Evolutionary conservation across 176 grass and related monocot species (phyloP).

Genomic region (Cenchrus purpureus): DNA sequence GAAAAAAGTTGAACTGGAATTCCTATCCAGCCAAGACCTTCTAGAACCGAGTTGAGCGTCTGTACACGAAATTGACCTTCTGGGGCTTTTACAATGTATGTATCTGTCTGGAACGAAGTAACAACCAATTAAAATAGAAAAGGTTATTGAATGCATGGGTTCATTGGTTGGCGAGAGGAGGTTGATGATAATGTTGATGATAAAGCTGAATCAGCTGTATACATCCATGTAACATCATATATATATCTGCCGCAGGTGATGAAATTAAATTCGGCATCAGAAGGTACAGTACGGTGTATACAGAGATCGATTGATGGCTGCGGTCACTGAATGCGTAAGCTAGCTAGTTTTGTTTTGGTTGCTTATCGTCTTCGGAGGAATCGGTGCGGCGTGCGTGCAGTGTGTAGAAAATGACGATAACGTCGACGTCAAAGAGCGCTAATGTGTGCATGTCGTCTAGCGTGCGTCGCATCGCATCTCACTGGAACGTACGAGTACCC

Average conservation of each 20-base stretch:
- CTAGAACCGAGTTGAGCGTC: neutral
- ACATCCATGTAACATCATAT: too few relatives aligned
- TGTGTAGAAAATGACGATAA: neutral
- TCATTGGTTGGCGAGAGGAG: neutral
- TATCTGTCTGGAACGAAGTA: neutral
- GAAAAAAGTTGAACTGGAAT: neutral
- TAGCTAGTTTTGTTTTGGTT: neutral
- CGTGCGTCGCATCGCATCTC: neutral
- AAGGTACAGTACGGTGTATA: neutral
- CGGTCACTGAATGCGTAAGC: conserved; percentile 27
- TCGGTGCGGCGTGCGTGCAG: neutral
- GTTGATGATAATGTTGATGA: too few relatives aligned
- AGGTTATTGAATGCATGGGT: neutral
- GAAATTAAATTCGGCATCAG: neutral
- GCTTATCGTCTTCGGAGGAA: neutral
- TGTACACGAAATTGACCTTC: neutral
- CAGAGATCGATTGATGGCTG: neutral
- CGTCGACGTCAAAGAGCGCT: neutral
- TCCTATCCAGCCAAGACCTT: neutral
- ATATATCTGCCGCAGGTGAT: neutral
- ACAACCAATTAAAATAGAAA: neutral
- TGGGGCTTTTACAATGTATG: neutral
- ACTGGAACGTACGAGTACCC: neutral
- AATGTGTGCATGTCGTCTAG: neutral
- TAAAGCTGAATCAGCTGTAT: too few relatives aligned